A percentile compares a stretch with the other conserved stretches of the same genome.
Conservation (phyloP, 495 filamentous ascomycete genomes). For the Poronia punctata region DNA sequence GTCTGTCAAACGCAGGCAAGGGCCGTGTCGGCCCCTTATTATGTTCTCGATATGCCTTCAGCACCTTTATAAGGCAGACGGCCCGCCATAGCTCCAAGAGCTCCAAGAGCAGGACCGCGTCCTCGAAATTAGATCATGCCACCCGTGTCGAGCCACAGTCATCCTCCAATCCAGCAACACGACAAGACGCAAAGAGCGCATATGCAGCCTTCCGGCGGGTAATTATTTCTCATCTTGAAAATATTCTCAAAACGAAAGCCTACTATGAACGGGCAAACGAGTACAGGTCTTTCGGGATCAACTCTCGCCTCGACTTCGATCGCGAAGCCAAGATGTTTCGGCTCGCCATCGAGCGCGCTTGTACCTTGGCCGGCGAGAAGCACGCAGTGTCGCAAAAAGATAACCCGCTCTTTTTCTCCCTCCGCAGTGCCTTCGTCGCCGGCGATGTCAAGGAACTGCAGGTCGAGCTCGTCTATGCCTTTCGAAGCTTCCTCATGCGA, state of each 20-base stretch:
- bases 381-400: slow-evolving; percentile 24
- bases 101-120: background rate
- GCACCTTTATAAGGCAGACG: slow-evolving; percentile 8
- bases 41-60: slow-evolving; percentile 14
- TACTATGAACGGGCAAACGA: slow-evolving; percentile 13
- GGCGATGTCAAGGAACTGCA: slow-evolving; percentile 41
- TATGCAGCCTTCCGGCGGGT: slow-evolving; percentile 14
- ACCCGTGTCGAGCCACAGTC: background rate
- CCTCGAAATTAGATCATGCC: background rate
- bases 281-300: slow-evolving; percentile 28
- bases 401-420: slow-evolving; percentile 45
- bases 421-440: slow-evolving; percentile 52
- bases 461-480: slow-evolving; percentile 54
- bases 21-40: slow-evolving; percentile 10
- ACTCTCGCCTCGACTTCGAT: slow-evolving; percentile 22
- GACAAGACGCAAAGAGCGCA: slow-evolving; percentile 3
- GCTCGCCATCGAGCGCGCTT: slow-evolving; percentile 26
- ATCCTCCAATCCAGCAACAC: background rate
- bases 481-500: slow-evolving; percentile 44
- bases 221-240: slow-evolving; percentile 7
- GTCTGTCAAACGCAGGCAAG: slow-evolving; percentile 17
- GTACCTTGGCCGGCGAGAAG: slow-evolving; percentile 24
- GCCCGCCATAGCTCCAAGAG: background rate
- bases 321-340: slow-evolving; percentile 30
- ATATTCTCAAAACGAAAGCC: slow-evolving; percentile 3